Base-by-base conservation (phyloP, 2,329 filamentous ascomycete genomes). In the Aureobasidium mangrovei region DNA sequence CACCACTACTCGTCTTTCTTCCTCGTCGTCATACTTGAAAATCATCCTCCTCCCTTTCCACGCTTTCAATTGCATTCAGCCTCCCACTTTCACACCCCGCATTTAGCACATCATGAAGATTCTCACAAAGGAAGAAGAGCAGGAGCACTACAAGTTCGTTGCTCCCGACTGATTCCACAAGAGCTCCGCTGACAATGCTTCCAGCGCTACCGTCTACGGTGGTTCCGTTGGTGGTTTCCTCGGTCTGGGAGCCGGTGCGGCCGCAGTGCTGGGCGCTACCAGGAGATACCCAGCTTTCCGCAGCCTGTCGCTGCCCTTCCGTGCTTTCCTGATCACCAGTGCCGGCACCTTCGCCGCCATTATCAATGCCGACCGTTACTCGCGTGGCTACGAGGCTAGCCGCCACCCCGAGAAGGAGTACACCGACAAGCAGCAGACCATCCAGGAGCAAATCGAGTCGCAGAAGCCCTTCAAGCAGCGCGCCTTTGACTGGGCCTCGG, bases 121-220 rank as follows among this genome's bases (percentile, higher is more conserved):
- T 67, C 80, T 97, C 69, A 94, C 87, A 64, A 89, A 91, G 70
- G 89, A 96, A 81, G 88, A 96, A 75, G 91, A 96, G 74, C 70
- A 77, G 57, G 87, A 81, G 53, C 91, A 96, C 79, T 95, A 94
- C 80, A 74, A 77, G 80, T 83, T 72, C 48, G 73, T 61, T 24
- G 9, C 18, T 4, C 29, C 53, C 56, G 54, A 44, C 53, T 56
- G 53, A 27, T 49, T 9, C 4, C 31, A 18, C 18, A 18, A 18
- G 35, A 54, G 7, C 28, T 39, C 24, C 32, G 40, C 55, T 61
- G 48, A 61, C 57, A 61, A 55, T 62, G 49, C 62, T 0, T 31
- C 58, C 65, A 81, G 78, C 68, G 76, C 80, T 57, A 93, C 94
- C 58, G 67, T 97, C 62, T 84, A 82, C 68, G 91, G 90, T 61